phyloP scores from a whole-genome alignment of 495 filamentous ascomycete genomes.

The Penicillium turbatum region DNA sequence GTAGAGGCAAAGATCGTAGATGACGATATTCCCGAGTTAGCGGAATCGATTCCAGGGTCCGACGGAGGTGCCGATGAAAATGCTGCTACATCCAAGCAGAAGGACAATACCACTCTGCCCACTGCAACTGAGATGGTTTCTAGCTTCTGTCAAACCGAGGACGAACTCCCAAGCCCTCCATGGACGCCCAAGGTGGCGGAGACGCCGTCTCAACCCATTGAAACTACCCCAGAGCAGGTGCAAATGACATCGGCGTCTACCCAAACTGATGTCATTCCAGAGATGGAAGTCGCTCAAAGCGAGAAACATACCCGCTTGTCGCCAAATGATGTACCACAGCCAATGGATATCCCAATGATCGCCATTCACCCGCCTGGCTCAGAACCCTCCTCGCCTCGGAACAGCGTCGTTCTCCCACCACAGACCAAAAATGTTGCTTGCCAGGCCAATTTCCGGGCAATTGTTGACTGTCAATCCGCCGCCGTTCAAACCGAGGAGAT shows the following conservation, averaged over 20 bases:
- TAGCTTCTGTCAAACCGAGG: conserved; percentile 65
- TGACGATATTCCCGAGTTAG: neutral
- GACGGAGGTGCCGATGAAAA: conserved; percentile 1
- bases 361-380: conserved; percentile 62
- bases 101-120: conserved; percentile 29
- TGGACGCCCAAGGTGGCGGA: conserved; percentile 57
- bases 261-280: conserved; percentile 55
- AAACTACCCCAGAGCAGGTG: conserved; percentile 13
- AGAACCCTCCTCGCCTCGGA: conserved; percentile 59
- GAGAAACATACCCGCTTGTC: conserved; percentile 13
- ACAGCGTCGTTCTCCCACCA: conserved; percentile 58
- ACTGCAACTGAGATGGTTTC: conserved; percentile 59
- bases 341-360: conserved; percentile 55
- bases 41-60: neutral
- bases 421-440: conserved; percentile 58
- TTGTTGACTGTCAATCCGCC: conserved; percentile 42
- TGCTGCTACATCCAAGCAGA: conserved; percentile 14
- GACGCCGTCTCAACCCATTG: conserved; percentile 4
- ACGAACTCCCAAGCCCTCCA: conserved; percentile 62
- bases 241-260: conserved; percentile 57
- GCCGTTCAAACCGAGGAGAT: conserved; percentile 88
- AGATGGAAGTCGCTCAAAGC: conserved; percentile 9
- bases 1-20: conserved; percentile 21
- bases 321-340: conserved; percentile 19
- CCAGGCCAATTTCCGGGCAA: conserved; percentile 44